Evolutionary conservation across 75 land plant genomes (phyloP), one percentile per base, ranked within the genome.

Genomic region (Sequoiadendron giganteum): DNA sequence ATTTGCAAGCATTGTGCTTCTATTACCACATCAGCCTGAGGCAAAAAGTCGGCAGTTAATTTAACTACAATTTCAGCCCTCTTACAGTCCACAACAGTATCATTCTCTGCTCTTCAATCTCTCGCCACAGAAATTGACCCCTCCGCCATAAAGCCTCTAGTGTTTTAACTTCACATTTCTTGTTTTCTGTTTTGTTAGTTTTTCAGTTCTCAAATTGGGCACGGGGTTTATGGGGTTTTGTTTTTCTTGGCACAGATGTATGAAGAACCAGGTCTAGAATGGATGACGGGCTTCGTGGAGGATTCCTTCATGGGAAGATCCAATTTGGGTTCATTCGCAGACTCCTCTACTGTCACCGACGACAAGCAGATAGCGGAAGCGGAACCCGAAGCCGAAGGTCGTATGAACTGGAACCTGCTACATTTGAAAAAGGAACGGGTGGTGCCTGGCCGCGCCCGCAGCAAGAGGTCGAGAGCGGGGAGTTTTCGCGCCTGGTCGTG

Each of bases 261-360:
- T 25, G 92, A 91, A 32, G 58, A 85, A 43, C 86, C 85, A 0
- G 92, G 91, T 42, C 87, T 91, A 38, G 92, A 91, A 38, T 91
- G 92, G 92, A 85, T 91, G 28, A 88, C 92, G 5, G 82, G 43
- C 9, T 91, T 91, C 84, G 87, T 88, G 87, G 92, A 91, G 52
- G 92, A 91, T 25, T 91, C 92, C 19, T 88, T 91, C 38, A 28
- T 30, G 42, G 86, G 72, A 42, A 73, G 39, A 1, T 58, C 91
- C 15, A 19, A 48, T 39, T 70, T 36, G 38, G 78, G 47, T 36
- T 75, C 87, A 19, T 42, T 77, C 13, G 82, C 83, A 5, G 81
- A 28, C 13, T 56, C 38, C 13, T 48, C 58, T 30, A 25, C 36
- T 19, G 13, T 10, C 32, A 36, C 28, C 61, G 65, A 85, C 70